Evolutionary conservation across 345 rosid genomes (phyloP), one percentile per base, ranked within the genome.

Genomic region (Adansonia digitata): DNA sequence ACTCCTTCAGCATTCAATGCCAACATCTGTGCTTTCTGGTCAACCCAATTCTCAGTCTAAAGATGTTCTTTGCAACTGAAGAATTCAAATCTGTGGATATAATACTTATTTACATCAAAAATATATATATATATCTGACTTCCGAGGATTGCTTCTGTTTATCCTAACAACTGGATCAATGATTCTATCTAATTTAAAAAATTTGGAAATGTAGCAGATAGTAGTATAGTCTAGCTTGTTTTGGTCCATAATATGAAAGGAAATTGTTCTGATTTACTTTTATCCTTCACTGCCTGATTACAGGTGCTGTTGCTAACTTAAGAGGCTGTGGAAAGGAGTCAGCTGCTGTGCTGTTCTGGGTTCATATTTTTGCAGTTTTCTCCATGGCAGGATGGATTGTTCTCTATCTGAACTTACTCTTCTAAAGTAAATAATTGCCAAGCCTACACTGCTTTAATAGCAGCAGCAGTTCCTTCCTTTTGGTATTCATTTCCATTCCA

Each of bases 301-400:
- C 37, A 92, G 99, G 98, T 81, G 99, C 99, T 31, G 95, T 96
- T 61, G 95, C 99, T 7, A 96, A 80, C 85, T 87, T 96, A 46
- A 85, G 98, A 71, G 99, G 99, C 24, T 96, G 99, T 22, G 99
- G 99, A 57, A 89, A 89, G 75, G 99, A 96, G 74, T 90, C 98
- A 20, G 99, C 97, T n/a, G 95, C 98, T 31, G 90, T 92, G 37
- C 81, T 96, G 72, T 96, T 96, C 78, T 96, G 98, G 99, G 98
- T 96, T 80, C 99, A 96, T 77, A 92, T 96, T 71, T 96, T 96
- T 72, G 97, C 97, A 0, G 72, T 91, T 72, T 67, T 96, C 77
- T 89, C 99, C 59, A 93, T 93, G 97, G 99, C 97, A 35, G 97
- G 86, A 75, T 96, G 98, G 99, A 80, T 96, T 70, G 81, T 89